These are phyloP conservation scores for Iris pallida DNA, from an alignment of 116 monocot species.

Conservation along the genomic window DNA sequence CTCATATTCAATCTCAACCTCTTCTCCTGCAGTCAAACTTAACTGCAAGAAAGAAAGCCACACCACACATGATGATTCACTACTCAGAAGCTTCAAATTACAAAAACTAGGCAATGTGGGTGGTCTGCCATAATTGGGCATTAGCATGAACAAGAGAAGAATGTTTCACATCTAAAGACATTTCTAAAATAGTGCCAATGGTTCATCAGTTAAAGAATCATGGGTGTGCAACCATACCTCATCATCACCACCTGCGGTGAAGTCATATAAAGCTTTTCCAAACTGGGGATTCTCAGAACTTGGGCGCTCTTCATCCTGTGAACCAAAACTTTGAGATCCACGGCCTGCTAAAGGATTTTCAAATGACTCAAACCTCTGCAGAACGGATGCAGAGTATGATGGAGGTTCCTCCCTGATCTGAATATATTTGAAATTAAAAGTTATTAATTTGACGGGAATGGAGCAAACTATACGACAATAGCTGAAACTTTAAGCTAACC, in stretches of 20 bases:
- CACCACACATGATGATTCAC: background rate
- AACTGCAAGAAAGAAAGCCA: conserved; percentile 46
- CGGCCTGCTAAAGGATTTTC: conserved; percentile 73
- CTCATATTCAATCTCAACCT: conserved; percentile 95
- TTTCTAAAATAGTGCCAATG: background rate
- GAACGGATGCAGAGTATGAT: conserved; percentile 51
- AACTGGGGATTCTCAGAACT: conserved; percentile 56
- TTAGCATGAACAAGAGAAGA: background rate
- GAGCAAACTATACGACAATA: background rate
- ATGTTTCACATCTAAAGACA: background rate
- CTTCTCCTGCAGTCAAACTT: conserved; percentile 79
- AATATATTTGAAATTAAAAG: conserved; percentile 8
- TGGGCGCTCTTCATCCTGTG: conserved; percentile 42
- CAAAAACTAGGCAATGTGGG: background rate
- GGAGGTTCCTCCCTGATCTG: conserved; percentile 84
- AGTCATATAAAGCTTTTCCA: conserved; percentile 94
- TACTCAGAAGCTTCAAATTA: background rate
- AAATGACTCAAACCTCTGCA: conserved; percentile 79
- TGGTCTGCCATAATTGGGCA: background rate
- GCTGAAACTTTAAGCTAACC: conserved; percentile 18
- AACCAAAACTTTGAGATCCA: conserved; percentile 50
- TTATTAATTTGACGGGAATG: background rate
- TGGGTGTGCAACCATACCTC: conserved; percentile 65
- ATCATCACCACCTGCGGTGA: conserved; percentile 97
- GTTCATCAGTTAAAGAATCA: background rate